Base-by-base conservation (phyloP, 768 basidiomycete species). In the Lactarius vividus region DNA sequence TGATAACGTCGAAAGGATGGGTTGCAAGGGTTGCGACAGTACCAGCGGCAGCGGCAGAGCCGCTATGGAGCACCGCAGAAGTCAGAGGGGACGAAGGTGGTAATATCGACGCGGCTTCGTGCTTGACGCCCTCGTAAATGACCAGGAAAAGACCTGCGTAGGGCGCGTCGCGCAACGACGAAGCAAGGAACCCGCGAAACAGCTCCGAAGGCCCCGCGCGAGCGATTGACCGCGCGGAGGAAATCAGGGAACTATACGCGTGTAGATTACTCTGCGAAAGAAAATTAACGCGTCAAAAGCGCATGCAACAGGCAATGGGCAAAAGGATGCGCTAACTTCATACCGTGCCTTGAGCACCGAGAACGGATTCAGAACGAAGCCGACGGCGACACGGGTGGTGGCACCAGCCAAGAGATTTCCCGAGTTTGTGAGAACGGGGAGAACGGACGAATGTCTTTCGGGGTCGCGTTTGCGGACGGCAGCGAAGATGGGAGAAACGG, bases 1-100 rank as follows among this genome's bases (percentile, higher is more conserved):
- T 98, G 69, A 97, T 83, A 52, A 95, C 93, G 74, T 98, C 95
- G 70, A 96, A 96, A 2, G 96, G 96, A 71, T 95, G 93, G 2
- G 96, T 98, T 2, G 82, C 82, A 61, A 94, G 76, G 0, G 94
- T 96, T 1, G 94, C 94, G 60, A 95, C 80, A 2, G 87, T 87
- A 2, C 94, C 92, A 10, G 95, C 94, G 0, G 86, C 80, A 0
- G 92, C 92, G 10, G 89, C 94, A 46, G 89, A 84, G 40, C 84
- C 72, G 33, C 82, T 80, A 73, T 92, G 89, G 53, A 89, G 77
- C 6, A 79, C 71, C 4, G 84, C 77, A 16, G 86, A 80, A 57
- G 84, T 76, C 26, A 77, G 77, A 33, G 77, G 73, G 31, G 83
- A 82, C 4, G 77, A 75, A 1, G 82, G 70, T 26, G 79, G 71